Percentiles rank a stretch among this genome's conserved stretches.
Conservation (phyloP, 139 green algal species). For the Diplosphaera chodatii region DNA sequence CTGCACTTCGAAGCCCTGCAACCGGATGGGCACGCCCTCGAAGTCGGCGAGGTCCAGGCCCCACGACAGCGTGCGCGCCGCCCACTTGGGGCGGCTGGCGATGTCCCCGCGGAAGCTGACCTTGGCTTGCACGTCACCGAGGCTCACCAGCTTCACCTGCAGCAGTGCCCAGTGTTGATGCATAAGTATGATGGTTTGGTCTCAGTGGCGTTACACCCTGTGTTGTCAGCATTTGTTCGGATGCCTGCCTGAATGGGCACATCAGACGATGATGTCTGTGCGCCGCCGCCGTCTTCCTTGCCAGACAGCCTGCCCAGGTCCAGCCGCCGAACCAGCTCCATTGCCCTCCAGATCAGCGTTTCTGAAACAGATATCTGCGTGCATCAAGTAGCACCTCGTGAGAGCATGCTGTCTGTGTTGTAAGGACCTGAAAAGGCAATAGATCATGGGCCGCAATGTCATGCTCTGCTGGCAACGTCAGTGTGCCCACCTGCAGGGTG, state of each 20-base stretch:
- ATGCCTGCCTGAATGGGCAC: neutral
- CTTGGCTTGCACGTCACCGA: constrained; percentile 40
- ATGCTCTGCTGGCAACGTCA: no score
- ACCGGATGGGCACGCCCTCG: constrained; percentile 53
- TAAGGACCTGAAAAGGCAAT: no score
- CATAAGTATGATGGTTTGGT: neutral
- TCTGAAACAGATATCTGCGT: constrained; percentile 51
- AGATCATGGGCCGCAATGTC: no score
- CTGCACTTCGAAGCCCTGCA: constrained; percentile 48
- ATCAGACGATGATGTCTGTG: neutral
- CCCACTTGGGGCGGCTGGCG: constrained; percentile 40
- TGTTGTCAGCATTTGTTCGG: no score
- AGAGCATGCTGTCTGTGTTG: no score
- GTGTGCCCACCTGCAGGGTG: constrained; percentile 32
- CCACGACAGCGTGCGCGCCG: constrained; percentile 28
- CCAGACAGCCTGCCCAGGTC: constrained; percentile 11
- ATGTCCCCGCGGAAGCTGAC: constrained; percentile 66
- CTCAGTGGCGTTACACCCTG: neutral
- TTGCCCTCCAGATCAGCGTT: constrained; percentile 53
- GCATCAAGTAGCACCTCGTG: no score
- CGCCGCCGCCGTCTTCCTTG: neutral
- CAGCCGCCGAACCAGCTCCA: constrained; percentile 28
- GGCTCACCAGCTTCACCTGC: constrained; percentile 50
- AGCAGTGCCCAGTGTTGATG: constrained; percentile 16
- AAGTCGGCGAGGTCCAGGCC: constrained; percentile 72